Evolutionary conservation across 1,284 basidiomycete species (phyloP).

Genomic region (Cutaneotrichosporon sp.): DNA sequence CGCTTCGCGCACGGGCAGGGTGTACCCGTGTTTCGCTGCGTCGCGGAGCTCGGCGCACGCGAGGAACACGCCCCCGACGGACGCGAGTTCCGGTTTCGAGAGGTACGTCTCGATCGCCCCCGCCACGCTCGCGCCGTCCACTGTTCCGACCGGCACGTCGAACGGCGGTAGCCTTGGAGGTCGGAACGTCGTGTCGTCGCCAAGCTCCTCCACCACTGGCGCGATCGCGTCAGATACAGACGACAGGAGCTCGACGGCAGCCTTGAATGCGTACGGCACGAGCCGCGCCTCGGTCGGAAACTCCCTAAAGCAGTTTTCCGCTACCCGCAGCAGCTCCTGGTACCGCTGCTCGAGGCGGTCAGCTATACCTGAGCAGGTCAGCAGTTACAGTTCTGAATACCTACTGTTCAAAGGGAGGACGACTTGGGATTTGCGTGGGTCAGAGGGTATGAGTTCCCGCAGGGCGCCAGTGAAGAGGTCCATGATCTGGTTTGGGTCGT

Average conservation of each 20-base stretch:
- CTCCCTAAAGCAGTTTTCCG: conserved; percentile 7
- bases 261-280: neutral
- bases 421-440: conserved; percentile 22
- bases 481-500: conserved; percentile 29
- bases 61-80: conserved; percentile 6
- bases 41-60: conserved; percentile 21
- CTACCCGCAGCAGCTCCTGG: conserved; percentile 18
- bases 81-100: conserved; percentile 4
- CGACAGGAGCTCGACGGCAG: conserved; percentile 1
- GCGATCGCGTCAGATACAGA: neutral
- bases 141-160: neutral
- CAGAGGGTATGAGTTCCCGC: conserved; percentile 11
- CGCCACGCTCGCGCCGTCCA: neutral
- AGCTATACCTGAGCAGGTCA: conserved; percentile 12
- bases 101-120: conserved; percentile 7
- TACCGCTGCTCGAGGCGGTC: conserved; percentile 14
- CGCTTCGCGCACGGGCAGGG: conserved; percentile 21
- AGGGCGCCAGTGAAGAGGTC: conserved; percentile 19
- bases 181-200: conserved; percentile 11
- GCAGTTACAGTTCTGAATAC: neutral
- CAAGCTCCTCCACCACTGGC: neutral
- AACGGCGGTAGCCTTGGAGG: conserved; percentile 11
- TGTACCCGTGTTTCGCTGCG: conserved; percentile 13
- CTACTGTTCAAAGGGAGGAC: conserved; percentile 21
- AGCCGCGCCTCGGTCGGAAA: neutral